Percentiles rank a stretch among this genome's conserved stretches.
These are phyloP conservation scores for Claviceps spartinae DNA, from an alignment of 2,329 filamentous ascomycete species.

Conservation along the genomic window DNA sequence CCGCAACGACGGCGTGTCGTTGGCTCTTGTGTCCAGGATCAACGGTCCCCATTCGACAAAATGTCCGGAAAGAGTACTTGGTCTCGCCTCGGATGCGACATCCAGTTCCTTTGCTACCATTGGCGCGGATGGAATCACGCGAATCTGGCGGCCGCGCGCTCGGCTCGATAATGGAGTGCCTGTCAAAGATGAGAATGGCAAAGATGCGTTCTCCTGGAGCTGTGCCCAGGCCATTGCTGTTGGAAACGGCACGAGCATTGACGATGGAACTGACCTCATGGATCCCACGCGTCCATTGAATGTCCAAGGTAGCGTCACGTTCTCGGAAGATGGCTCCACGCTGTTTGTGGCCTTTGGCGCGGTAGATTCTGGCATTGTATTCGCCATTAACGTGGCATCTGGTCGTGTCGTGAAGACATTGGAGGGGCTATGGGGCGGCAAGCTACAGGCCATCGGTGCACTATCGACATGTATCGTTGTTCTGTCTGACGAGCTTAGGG, in stretches of 20 bases:
- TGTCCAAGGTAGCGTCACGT: conserved; percentile 54
- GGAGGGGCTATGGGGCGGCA: conserved; percentile 51
- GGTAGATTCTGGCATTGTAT: conserved; percentile 46
- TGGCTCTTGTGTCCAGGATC: conserved; percentile 70
- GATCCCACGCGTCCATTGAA: conserved; percentile 16
- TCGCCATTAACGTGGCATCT: conserved; percentile 61
- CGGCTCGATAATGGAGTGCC: conserved; percentile 55
- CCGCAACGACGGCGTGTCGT: conserved; percentile 40
- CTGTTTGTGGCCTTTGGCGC: conserved; percentile 54
- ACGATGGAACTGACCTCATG: conserved; percentile 16
- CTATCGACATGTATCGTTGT: conserved; percentile 62
- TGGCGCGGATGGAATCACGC: conserved; percentile 64
- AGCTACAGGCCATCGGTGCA: conserved; percentile 55
- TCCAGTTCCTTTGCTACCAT: conserved; percentile 68
- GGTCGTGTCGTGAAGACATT: conserved; percentile 55
- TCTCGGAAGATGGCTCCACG: conserved; percentile 73
- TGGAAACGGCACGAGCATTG: conserved; percentile 34
- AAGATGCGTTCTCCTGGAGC: conserved; percentile 59
- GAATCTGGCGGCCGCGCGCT: conserved; percentile 67
- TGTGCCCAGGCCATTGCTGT: conserved; percentile 48
- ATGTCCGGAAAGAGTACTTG: conserved; percentile 48
- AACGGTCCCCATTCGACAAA: conserved; percentile 63
- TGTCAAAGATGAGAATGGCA: conserved; percentile 42
- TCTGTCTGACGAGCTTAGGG: conserved; percentile 56
- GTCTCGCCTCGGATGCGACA: conserved; percentile 56